Evolutionary conservation across 225 moss, liverwort and hornwort species (phyloP).

Genomic region (Rhytidiadelphus loreus): DNA sequence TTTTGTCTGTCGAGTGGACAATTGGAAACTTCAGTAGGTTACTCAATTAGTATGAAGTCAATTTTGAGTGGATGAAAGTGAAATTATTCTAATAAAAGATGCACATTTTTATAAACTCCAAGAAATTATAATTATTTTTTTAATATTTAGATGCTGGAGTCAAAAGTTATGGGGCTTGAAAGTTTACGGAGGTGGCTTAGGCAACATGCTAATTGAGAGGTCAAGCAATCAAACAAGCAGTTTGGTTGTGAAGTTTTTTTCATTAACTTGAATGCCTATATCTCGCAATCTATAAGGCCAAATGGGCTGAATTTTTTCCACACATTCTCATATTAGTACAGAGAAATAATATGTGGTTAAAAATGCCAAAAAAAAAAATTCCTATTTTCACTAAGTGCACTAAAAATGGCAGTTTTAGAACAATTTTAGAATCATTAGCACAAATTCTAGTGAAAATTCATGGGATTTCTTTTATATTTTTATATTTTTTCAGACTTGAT

Average conservation of each 20-base stretch:
- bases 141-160: accelerated
- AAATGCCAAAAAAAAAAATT: too few relatives aligned
- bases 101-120: neutral
- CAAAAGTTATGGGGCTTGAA: neutral
- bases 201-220: neutral
- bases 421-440: neutral
- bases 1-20: neutral
- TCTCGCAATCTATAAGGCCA: neutral
- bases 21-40: neutral
- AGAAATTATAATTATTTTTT: neutral
- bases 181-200: neutral
- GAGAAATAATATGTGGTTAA: neutral
- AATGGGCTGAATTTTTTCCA: neutral
- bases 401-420: neutral
- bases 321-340: neutral
- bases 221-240: accelerated
- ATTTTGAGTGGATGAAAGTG: neutral
- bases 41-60: neutral
- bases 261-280: neutral
- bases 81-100: neutral
- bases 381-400: neutral
- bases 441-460: neutral
- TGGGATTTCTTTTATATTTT: neutral
- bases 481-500: neutral
- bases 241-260: too few relatives aligned